Conservation (phyloP, 495 filamentous ascomycete species). For the Penicillium parvum region DNA sequence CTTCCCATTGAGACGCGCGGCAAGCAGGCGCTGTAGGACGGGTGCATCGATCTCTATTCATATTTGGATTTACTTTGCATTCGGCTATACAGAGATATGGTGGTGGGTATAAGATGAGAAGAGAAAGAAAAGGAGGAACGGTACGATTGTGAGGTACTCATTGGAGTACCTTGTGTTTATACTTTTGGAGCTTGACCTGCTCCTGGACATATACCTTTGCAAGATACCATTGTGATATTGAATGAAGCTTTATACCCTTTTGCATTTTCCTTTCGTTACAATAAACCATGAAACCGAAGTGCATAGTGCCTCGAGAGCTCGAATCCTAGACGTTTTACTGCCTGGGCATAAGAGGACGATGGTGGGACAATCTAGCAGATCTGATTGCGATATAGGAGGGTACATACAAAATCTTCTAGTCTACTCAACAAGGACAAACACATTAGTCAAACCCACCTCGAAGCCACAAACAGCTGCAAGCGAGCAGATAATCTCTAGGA, state of each 20-base stretch:
- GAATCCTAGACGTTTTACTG: too few species aligned
- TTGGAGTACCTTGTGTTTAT: background rate
- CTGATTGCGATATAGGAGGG: too few species aligned
- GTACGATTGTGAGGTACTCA: too few species aligned
- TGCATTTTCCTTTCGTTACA: background rate
- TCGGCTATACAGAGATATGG: background rate
- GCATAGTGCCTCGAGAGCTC: too few species aligned
- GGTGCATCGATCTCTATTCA: background rate
- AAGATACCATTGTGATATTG: slow-evolving; percentile 15
- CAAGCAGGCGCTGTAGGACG: slow-evolving; percentile 42
- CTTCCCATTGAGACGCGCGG: slow-evolving; percentile 54
- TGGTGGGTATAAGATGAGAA: background rate
- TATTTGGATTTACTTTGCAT: background rate
- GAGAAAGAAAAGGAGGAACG: background rate
- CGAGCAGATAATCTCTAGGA: too few species aligned
- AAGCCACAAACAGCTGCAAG: too few species aligned
- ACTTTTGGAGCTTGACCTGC: background rate
- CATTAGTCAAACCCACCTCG: too few species aligned
- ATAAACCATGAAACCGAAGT: too few species aligned
- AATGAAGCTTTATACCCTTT: background rate
- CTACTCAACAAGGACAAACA: too few species aligned
- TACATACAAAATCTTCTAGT: too few species aligned
- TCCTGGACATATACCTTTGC: slow-evolving; percentile 7
- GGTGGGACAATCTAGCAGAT: too few species aligned
- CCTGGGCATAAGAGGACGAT: too few species aligned